These are phyloP conservation scores for Cubamyces sp. DNA, from an alignment of 768 basidiomycete species.

Conservation along the genomic window DNA sequence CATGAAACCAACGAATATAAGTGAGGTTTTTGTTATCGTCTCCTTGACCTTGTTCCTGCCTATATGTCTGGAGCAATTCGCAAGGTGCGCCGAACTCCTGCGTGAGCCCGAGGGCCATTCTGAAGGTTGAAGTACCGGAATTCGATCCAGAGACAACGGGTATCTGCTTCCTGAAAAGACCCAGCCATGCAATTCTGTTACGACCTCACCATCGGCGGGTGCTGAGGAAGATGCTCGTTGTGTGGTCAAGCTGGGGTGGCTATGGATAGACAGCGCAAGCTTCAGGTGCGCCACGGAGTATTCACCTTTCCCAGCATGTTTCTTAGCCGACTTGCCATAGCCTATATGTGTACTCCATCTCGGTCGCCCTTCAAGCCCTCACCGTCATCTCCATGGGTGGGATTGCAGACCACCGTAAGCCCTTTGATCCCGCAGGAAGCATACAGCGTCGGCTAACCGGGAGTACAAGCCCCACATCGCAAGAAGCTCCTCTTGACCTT, in stretches of 20 bases:
- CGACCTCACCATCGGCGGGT: conserved; percentile 17
- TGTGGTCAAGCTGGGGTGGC: conserved; percentile 80
- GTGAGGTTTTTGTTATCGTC: conserved; percentile 82
- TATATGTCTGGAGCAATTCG: conserved; percentile 86
- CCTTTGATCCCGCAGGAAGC: background rate
- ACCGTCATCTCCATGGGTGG: conserved; percentile 94
- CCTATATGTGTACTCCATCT: conserved; percentile 85
- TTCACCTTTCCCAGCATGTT: no score
- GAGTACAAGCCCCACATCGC: conserved; percentile 60
- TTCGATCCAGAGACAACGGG: conserved; percentile 68
- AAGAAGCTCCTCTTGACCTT: conserved; percentile 79
- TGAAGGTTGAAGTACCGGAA: background rate
- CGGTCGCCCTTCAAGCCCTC: conserved; percentile 89
- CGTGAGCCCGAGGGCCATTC: no score
- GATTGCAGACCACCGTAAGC: conserved; percentile 87
- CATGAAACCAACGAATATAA: conserved; percentile 37
- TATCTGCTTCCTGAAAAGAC: conserved; percentile 71
- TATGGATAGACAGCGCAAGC: conserved; percentile 90
- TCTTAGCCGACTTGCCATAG: conserved; percentile 41
- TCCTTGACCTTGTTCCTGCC: conserved; percentile 83
- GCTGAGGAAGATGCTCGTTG: conserved; percentile 55
- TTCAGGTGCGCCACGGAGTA: conserved; percentile 65
- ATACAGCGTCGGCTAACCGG: background rate
- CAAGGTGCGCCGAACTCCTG: conserved; percentile 36
- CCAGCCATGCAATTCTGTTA: conserved; percentile 51